phyloP scores from a whole-genome alignment of 2,329 filamentous ascomycete species.

The Penicillium aurantiogriseum region DNA sequence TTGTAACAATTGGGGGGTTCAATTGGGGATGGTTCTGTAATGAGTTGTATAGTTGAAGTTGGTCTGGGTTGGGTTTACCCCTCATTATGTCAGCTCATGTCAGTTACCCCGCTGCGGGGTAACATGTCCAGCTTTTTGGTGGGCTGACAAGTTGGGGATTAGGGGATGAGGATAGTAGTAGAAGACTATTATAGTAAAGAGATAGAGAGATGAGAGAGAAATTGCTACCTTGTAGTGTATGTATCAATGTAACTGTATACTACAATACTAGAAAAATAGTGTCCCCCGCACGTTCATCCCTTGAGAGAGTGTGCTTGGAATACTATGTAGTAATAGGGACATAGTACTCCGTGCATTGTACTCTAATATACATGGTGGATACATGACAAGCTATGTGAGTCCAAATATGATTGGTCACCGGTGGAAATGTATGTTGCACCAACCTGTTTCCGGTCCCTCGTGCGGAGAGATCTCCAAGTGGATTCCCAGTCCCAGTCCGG shows the following conservation, averaged over 20 bases:
- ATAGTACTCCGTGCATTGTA: too few relatives aligned
- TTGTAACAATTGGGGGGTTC: neutral
- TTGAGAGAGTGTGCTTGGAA: neutral
- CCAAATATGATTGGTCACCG: neutral
- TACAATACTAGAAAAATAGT: neutral
- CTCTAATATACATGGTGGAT: neutral
- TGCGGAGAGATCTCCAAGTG: slow-evolving; percentile 12
- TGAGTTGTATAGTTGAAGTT: neutral
- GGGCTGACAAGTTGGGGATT: neutral
- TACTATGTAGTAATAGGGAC: too few relatives aligned
- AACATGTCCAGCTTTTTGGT: neutral
- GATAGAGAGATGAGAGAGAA: neutral
- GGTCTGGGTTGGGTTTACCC: slow-evolving; percentile 12
- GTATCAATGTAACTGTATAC: neutral
- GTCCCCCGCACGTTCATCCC: neutral
- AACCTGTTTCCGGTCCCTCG: neutral
- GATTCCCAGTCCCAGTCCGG: neutral
- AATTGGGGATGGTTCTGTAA: neutral
- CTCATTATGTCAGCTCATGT: slow-evolving; percentile 23
- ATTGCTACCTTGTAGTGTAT: neutral
- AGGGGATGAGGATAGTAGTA: neutral
- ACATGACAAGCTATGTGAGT: neutral
- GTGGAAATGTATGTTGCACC: neutral
- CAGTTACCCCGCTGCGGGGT: neutral
- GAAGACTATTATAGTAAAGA: neutral